Base-by-base conservation (phyloP, 2,329 filamentous ascomycete species). In the Phialophora tarda region DNA sequence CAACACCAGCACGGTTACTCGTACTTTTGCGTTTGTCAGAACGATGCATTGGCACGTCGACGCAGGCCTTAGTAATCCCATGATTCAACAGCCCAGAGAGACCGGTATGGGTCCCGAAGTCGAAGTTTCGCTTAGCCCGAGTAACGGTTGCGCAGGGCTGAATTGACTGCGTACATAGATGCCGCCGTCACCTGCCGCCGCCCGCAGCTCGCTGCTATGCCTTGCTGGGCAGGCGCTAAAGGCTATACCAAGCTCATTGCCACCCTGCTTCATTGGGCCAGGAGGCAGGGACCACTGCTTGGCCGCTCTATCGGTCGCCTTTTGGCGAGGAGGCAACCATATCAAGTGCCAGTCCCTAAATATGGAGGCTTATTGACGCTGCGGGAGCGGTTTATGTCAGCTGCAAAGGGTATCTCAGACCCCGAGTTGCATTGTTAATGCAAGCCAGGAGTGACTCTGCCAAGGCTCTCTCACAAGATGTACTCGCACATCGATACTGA, bases 161-260 rank as follows among this genome's bases (percentile, higher is more conserved):
- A 54, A 54, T 54, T 26, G 23, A 21, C 26, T 54, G 51, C 32
- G 12, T 7, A 11, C 17, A 24, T 7, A 11, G 7, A 24, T 54
- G 51, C 51, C 28, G 23, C 21, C 34, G 2, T 50, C 47, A 50
- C 24, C 26, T 21, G 21, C 51, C 21, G 14, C 51, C 51, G 17
- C 51, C 7, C 5, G 23, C 17, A 28, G 14, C 14, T 17, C 51
- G 26, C 51, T 17, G 17, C 58, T 53, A 61, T 61, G 28, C 48
- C 58, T n/a, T 14, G 21, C n/a, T 24, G 10, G 58, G 58, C 48
- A 61, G 58, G 58, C 47, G 58, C 58, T 51, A 61, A 24, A 7
- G 44, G 10, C 11, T 24, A 50, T 28, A 21, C 57, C 24, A 48
- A 41, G 32, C 30, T 32, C 44, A 23, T 24, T 38, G 47, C 28